Base-by-base conservation (phyloP, 2,329 filamentous ascomycete genomes). In the Dactylellina sp. region DNA sequence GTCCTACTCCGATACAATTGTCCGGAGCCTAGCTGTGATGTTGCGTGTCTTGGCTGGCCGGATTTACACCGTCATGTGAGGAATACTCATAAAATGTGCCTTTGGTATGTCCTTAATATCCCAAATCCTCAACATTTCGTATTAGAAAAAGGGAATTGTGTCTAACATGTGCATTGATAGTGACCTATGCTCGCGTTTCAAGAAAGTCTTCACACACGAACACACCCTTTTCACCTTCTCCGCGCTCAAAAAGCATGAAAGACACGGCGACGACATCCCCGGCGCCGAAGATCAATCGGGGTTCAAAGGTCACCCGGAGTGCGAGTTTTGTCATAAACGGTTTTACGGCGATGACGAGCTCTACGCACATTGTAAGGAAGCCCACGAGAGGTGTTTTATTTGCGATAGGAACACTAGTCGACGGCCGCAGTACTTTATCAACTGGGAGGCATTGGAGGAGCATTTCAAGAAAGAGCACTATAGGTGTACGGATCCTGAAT, bases 141-240 rank as follows among this genome's bases (percentile, higher is more conserved):
- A 49, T 2, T 32, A 7, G 14, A 6, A 57, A 9, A 32, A 32
- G 28, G 28, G 28, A 5, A 32, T 32, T n/a, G n/a, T n/a, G n/a
- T 32, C 28, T 32, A 32, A 32, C 28, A 32, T 32, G 28, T 32
- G 4, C 14, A 20, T n/a, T 39, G 32, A 24, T 74, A 86, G 91
- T 81, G 92, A 97, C 81, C 85, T 97, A 9, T 97, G 93, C 82
- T 91, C 93, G 5, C 85, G 93, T 72, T 93, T 97, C 84, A 99
- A 99, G 83, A 97, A 97, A 80, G 93, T 97, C 35, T 99, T 99
- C 78, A 97, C 95, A 0, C 95, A 99, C 82, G 95, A 99, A 82
- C 95, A 99, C 80, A 92, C 96, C 76, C 85, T 99, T 0, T 98
- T 97, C 81, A 90, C 91, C 0, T 86, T 88, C 75, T 87, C 89